These are phyloP conservation scores for Diplodia intermedia DNA, from an alignment of 2,329 filamentous ascomycete species.

Conservation along the genomic window DNA sequence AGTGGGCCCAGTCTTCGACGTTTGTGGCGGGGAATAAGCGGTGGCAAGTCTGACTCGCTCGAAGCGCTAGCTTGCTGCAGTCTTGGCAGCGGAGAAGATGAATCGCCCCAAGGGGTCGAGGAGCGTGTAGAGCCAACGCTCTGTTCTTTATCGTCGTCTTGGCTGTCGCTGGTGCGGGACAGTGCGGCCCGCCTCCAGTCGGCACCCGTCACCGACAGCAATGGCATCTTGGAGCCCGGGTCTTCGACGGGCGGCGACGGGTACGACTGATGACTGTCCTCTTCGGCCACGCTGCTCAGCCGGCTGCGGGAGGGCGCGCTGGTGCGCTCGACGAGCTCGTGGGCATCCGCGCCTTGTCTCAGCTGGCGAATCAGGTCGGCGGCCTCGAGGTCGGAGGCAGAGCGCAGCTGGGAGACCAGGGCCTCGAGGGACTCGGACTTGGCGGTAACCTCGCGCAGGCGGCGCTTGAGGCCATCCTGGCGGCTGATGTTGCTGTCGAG, in stretches of 20 bases:
- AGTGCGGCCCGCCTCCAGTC: slow-evolving; percentile 4
- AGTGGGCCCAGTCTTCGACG: slow-evolving; percentile 7
- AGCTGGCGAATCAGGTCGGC: slow-evolving; percentile 28
- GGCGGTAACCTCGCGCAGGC: slow-evolving; percentile 25
- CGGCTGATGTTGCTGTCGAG: slow-evolving; percentile 30
- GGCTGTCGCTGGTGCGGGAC: neutral
- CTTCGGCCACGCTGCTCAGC: slow-evolving; percentile 11
- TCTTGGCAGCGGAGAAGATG: slow-evolving; percentile 16
- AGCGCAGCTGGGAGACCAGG: slow-evolving; percentile 19
- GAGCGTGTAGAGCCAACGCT: slow-evolving; percentile 8
- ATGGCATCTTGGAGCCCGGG: slow-evolving; percentile 9
- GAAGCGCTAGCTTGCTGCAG: slow-evolving; percentile 3
- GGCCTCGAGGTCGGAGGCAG: slow-evolving; percentile 20
- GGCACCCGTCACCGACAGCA: slow-evolving; percentile 3
- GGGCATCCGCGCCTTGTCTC: neutral
- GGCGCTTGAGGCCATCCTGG: slow-evolving; percentile 31
- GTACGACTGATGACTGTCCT: slow-evolving; percentile 17
- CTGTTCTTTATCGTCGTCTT: slow-evolving; percentile 15
- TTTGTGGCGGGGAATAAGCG: slow-evolving; percentile 4
- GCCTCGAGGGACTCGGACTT: slow-evolving; percentile 28
- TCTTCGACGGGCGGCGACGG: slow-evolving; percentile 23
- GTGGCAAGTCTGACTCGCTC: slow-evolving; percentile 8
- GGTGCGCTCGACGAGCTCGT: slow-evolving; percentile 12
- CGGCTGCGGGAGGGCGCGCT: slow-evolving; percentile 10
- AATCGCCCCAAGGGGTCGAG: slow-evolving; percentile 14